These are phyloP conservation scores for Alternaria solani DNA, from an alignment of 2,329 filamentous ascomycete species.

Conservation along the genomic window DNA sequence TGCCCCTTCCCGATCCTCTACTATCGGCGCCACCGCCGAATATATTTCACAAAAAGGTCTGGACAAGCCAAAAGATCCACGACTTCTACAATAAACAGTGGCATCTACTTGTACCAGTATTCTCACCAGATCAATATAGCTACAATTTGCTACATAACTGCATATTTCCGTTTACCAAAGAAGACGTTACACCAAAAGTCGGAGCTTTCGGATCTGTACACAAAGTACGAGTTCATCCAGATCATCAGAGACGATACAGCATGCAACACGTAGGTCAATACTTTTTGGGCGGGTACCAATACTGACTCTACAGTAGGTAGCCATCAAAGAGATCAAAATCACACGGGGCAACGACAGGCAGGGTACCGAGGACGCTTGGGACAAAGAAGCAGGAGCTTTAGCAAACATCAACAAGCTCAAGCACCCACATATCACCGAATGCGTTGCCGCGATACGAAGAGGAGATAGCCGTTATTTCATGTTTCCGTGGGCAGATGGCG, in stretches of 20 bases:
- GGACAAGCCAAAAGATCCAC: neutral
- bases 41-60: neutral
- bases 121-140: constrained; percentile 4
- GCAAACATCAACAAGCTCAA: constrained; percentile 21
- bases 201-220: constrained; percentile 21
- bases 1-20: neutral
- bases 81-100: constrained; percentile 25
- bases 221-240: constrained; percentile 12
- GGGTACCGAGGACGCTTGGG: constrained; percentile 17
- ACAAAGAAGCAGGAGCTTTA: constrained; percentile 19
- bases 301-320: constrained; percentile 7
- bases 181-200: neutral
- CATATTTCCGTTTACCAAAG: constrained; percentile 22
- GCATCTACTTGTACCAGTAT: constrained; percentile 22
- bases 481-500: constrained; percentile 31
- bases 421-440: constrained; percentile 22
- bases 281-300: too few species aligned
- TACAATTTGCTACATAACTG: constrained; percentile 12
- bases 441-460: constrained; percentile 21
- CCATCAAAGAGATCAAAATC: constrained; percentile 19
- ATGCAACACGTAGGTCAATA: constrained; percentile 9
- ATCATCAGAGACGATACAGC: constrained; percentile 10
- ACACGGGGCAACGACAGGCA: neutral
- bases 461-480: constrained; percentile 30
- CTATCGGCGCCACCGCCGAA: neutral